phyloP scores from a whole-genome alignment of 768 basidiomycete genomes.

The Auricularia auricula-judae region DNA sequence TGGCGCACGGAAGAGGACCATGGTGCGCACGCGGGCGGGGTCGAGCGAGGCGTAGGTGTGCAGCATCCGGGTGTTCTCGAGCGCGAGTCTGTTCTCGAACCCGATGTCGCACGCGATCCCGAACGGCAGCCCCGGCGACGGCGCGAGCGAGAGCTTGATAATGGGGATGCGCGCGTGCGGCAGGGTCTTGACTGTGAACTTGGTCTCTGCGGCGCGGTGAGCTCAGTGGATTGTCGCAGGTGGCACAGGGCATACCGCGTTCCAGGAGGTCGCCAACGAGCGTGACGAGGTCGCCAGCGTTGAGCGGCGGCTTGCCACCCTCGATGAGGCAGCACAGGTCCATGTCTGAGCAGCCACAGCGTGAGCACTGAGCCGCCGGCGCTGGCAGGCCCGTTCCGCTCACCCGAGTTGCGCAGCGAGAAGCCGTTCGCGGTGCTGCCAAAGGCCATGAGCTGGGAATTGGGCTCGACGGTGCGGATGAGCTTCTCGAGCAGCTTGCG shows the following conservation, averaged over 20 bases:
- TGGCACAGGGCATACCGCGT: slow-evolving; percentile 50
- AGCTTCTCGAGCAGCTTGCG: slow-evolving; percentile 89
- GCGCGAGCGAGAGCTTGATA: slow-evolving; percentile 89
- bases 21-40: slow-evolving; percentile 80
- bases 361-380: not conserved
- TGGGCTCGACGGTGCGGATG: slow-evolving; percentile 89
- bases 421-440: slow-evolving; percentile 97
- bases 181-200: slow-evolving; percentile 90
- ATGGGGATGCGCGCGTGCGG: slow-evolving; percentile 98
- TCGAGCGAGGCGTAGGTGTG: slow-evolving; percentile 98
- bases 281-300: slow-evolving; percentile 84
- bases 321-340: slow-evolving; percentile 96
- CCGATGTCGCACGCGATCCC: slow-evolving; percentile 98
- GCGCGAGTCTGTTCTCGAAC: slow-evolving; percentile 91
- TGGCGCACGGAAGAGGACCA: slow-evolving; percentile 88
- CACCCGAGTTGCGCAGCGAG: slow-evolving; percentile 90
- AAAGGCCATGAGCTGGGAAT: slow-evolving; percentile 83
- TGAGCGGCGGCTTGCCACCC: slow-evolving; percentile 56
- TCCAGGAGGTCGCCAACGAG: slow-evolving; percentile 89
- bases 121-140: slow-evolving; percentile 65
- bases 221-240: not conserved
- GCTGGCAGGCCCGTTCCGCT: slow-evolving; percentile 9
- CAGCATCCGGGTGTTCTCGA: slow-evolving; percentile 92
- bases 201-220: slow-evolving; percentile 53
- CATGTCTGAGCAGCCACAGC: slow-evolving; percentile 58